Conservation (phyloP, 2,329 filamentous ascomycete genomes). For the Leptographium radiaticola region DNA sequence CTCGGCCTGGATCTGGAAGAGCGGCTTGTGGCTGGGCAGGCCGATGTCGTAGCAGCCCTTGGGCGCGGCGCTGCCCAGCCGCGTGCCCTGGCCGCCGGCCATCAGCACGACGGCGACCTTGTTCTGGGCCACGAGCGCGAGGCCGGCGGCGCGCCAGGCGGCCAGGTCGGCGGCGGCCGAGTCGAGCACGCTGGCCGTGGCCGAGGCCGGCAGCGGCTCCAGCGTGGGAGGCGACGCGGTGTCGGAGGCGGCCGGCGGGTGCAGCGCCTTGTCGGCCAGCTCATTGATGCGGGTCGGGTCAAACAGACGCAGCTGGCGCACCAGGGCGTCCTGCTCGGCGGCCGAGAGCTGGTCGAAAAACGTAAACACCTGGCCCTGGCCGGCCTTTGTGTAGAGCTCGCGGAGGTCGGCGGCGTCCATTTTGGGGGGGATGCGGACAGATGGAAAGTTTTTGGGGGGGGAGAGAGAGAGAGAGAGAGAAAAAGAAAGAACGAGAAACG, state of each 20-base stretch:
- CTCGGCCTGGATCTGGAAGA: constrained; percentile 97
- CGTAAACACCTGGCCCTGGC: constrained; percentile 70
- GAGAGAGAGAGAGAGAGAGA: background rate
- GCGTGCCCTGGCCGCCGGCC: constrained; percentile 92
- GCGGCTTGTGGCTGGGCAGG: constrained; percentile 78
- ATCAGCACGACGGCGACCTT: constrained; percentile 82
- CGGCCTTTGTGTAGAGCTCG: constrained; percentile 59
- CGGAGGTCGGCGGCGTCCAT: constrained; percentile 45
- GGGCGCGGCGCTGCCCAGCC: constrained; percentile 84
- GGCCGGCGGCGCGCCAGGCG: constrained; percentile 70
- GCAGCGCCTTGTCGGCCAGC: constrained; percentile 68
- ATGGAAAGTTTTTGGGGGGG: background rate
- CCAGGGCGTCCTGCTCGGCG: constrained; percentile 65
- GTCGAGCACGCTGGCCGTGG: constrained; percentile 83
- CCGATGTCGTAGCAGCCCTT: constrained; percentile 98
- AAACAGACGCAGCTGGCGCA: constrained; percentile 68
- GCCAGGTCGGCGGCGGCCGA: constrained; percentile 66
- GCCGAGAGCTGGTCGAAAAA: constrained; percentile 72
- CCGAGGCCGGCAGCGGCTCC: constrained; percentile 77
- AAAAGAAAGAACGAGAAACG: background rate
- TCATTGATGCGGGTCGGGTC: constrained; percentile 80
- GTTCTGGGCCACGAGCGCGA: constrained; percentile 68
- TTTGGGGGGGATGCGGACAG: too few relatives aligned
- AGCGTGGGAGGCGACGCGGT: constrained; percentile 40
- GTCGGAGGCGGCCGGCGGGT: constrained; percentile 50